Evolutionary conservation across 768 basidiomycete genomes (phyloP).

Genomic region (Tylopilus rubrobrunneus): DNA sequence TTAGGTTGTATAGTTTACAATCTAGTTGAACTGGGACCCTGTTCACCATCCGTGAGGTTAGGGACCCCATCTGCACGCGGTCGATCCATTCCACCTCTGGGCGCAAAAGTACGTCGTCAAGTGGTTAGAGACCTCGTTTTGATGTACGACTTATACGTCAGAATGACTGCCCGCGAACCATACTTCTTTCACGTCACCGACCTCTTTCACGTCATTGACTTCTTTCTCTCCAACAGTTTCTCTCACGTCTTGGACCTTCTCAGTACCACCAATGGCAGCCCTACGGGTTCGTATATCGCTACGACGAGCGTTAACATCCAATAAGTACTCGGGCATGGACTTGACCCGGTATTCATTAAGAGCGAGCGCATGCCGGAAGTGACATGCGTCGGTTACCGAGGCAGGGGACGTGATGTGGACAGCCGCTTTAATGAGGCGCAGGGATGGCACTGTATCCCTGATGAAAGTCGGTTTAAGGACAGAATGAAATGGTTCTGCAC

Average conservation of each 20-base stretch:
- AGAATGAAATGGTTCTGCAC: background rate
- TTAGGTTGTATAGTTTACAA: too few relatives aligned
- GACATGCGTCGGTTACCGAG: constrained; percentile 6
- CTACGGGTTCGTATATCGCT: background rate
- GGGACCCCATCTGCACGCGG: too few relatives aligned
- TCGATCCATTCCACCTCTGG: constrained; percentile 1
- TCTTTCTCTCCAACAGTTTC: background rate
- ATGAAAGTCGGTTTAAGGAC: background rate
- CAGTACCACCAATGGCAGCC: background rate
- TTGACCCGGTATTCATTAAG: constrained; percentile 15
- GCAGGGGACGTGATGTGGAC: constrained; percentile 5
- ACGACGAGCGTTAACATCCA: constrained; percentile 3
- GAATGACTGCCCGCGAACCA: constrained; percentile 12
- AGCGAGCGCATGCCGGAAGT: constrained; percentile 13
- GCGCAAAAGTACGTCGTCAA: background rate
- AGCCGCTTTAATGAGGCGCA: constrained; percentile 1
- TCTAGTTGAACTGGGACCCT: too few relatives aligned
- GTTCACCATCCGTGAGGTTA: background rate
- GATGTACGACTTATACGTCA: constrained; percentile 4
- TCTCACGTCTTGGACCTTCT: too few relatives aligned
- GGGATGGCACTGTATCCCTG: constrained; percentile 15
- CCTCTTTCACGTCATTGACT: too few relatives aligned
- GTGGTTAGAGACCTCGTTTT: background rate
- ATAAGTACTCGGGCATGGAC: constrained; percentile 13
- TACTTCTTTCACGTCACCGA: constrained; percentile 9